Base-by-base conservation (phyloP, 2,329 filamentous ascomycete genomes). In the Corynespora cassiicola region DNA sequence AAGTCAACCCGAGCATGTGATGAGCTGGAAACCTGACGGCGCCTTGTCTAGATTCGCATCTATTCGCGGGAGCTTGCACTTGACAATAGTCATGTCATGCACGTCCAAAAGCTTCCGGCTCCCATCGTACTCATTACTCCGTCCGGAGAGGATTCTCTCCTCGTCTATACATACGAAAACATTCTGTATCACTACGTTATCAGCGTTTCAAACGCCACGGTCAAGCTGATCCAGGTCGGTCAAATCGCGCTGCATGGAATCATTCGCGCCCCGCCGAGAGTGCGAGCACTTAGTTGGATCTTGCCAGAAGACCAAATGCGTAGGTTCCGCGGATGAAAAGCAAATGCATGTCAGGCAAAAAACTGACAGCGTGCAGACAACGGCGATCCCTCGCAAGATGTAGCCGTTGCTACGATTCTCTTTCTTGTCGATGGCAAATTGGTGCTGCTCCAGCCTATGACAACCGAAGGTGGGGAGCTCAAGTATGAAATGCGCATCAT, bases 401-500 rank as follows among this genome's bases (percentile, higher is more conserved):
- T 99, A 7, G 86, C 90, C 9, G 87, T 92, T 37, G 94, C 94
- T 6, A 95, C 90, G 1, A 91, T 99, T 9, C 74, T 99, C 10
- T 96, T 99, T 59, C 77, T 99, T n/a, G 91, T 99, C 2, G 94
- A 99, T 62, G 94, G 92, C 19, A 99, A 99, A 66, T 81, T 99
- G 14, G 94, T 97, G 8, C 74, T 97, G 23, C 78, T 99, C 31
- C 90, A 95, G 50, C 92, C 94, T 2, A 91, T 90, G 1, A 76
- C 89, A 5, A 91, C 88, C 34, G 87, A 88, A 31, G 82, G 87
- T 27, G 88, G 88, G 5, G 87, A 90, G 54, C 77, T 96, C 34
- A 97, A 96, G 72, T 99, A 99, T 62, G 92, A 97, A 62, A 99
- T 99, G 94, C 87, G 91, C 7, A 87, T 97, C 42, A 87, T 99